phyloP scores from a whole-genome alignment of 352 stramenopile genomes.

The Pythium brachiatum region DNA sequence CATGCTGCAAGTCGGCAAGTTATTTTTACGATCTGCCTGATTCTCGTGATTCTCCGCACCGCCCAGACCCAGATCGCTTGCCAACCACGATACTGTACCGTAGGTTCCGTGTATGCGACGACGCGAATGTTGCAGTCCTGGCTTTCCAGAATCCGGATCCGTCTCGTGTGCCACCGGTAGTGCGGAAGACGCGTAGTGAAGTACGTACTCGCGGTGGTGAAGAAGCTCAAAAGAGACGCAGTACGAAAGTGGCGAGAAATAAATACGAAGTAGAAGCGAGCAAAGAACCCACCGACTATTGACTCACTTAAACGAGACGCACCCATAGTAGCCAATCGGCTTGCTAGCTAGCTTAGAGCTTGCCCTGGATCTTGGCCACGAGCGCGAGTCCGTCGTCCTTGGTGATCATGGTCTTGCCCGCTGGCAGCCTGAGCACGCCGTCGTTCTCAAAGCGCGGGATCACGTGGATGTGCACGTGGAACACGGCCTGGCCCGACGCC shows the following conservation, averaged over 20 bases:
- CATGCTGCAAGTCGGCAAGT: not conserved
- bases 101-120: not conserved
- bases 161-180: not conserved
- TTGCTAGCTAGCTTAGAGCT: constrained; percentile 36
- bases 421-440: constrained; percentile 52
- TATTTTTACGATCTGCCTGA: not conserved
- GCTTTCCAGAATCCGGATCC: not conserved
- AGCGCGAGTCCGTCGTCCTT: constrained; percentile 58
- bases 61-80: not conserved
- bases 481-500: constrained; percentile 63
- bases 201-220: not conserved
- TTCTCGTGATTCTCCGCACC: not conserved
- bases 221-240: not conserved
- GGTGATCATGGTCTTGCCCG: constrained; percentile 53
- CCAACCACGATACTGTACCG: not conserved
- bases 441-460: constrained; percentile 71
- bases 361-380: constrained; percentile 73
- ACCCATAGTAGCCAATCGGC: not conserved
- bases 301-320: not conserved
- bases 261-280: not conserved
- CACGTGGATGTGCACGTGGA: constrained; percentile 82
- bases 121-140: not conserved
- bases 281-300: not conserved
- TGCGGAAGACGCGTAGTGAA: no score
- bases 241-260: not conserved